Base-by-base conservation (phyloP, 257 asterid species). In the Thymus quinquecostatus region DNA sequence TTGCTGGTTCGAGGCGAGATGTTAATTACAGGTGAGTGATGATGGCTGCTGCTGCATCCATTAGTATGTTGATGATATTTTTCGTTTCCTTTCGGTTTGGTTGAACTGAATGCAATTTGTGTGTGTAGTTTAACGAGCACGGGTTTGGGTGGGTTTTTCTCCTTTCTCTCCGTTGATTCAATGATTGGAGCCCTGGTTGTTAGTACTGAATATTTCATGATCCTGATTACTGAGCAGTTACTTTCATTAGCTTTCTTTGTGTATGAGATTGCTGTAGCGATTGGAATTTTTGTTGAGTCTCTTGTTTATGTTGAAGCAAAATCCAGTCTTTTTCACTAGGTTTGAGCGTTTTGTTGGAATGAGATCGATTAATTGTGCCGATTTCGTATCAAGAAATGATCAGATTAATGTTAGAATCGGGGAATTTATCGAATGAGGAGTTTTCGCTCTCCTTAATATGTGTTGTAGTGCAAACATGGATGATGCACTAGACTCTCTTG, bases 11-110 rank as follows among this genome's bases (percentile, higher is more conserved):
- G n/a, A 78, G 75, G 69, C 76, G 90, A 71, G 90, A 85, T 58
- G 90, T 85, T 79, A 70, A 80, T 71, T 85, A 85, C 90, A 82
- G 90, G 90, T 81, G 49, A 77, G 36, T 61, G 68, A 66, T 65
- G 56, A 21, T 21, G 21, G 21, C 21, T 21, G 21, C 21, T 21
- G 53, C 56, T 69, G 48, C 50, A 13, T 64, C 62, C 61, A 28
- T 44, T 64, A 72, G 45, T 11, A 28, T 12, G 60, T 65, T 36
- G 66, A 41, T 10, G 6, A n/a, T 10, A 8, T 58, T 74, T 21
- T 57, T 49, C 13, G 2, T 13, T 40, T 75, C 10, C 10, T 49
- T 59, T 50, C 43, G 34, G 28, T 62, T 45, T 27, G 60, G 34
- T 44, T 63, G 70, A 47, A 45, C 45, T 63, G 70, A 47, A 3